phyloP scores from a whole-genome alignment of 768 basidiomycete genomes.

The Mycena belliarum region DNA sequence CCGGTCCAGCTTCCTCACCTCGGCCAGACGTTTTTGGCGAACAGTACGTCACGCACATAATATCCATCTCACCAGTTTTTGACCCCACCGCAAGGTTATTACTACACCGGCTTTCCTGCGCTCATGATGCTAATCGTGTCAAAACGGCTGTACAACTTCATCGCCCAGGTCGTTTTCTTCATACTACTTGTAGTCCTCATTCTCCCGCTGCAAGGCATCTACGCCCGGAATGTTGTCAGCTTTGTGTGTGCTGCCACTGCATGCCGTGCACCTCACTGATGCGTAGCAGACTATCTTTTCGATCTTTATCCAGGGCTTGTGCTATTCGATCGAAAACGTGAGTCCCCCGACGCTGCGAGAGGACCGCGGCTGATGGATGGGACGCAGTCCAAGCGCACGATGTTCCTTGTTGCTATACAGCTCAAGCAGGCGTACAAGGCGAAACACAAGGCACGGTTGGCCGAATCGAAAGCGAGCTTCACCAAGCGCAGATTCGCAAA shows the following conservation, averaged over 20 bases:
- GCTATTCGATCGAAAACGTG: constrained; percentile 30
- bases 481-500: constrained; percentile 43
- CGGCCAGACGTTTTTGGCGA: constrained; percentile 26
- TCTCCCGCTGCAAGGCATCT: constrained; percentile 26
- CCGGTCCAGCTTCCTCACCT: not conserved
- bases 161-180: constrained; percentile 23
- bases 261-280: constrained; percentile 25
- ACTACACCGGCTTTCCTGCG: constrained; percentile 25
- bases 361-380: not conserved
- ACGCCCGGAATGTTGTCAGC: constrained; percentile 25
- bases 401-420: constrained; percentile 40
- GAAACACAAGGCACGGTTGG: constrained; percentile 39
- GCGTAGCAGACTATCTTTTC: constrained; percentile 22
- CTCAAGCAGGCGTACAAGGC: constrained; percentile 22
- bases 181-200: constrained; percentile 23
- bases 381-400: constrained; percentile 32
- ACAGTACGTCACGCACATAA: constrained; percentile 11
- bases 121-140: constrained; percentile 27
- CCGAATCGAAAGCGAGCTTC: constrained; percentile 32
- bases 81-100: constrained; percentile 22
- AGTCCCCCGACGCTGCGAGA: not conserved
- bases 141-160: constrained; percentile 26
- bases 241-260: constrained; percentile 30
- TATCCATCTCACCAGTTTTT: not conserved
- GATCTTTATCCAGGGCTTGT: constrained; percentile 24